Evolutionary conservation across 1,284 basidiomycete genomes (phyloP).

Genomic region (Ustilago crameri): DNA sequence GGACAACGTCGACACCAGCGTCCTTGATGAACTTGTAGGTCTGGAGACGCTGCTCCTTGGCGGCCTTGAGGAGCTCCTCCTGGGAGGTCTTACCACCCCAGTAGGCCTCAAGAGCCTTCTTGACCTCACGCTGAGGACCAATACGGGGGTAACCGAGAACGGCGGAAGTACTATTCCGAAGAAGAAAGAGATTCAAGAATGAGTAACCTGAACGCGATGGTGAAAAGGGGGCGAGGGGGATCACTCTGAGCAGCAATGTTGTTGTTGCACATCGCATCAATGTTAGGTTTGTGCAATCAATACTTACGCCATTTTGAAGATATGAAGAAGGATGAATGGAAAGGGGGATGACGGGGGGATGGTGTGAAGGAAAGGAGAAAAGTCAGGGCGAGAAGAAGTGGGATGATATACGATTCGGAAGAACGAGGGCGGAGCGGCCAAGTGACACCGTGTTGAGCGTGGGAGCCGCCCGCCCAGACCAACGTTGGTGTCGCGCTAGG

Average conservation of each 20-base stretch:
- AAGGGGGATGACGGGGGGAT: conserved; percentile 14
- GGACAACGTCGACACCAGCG: conserved; percentile 88
- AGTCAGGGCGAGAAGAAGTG: conserved; percentile 5
- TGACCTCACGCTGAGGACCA: conserved; percentile 94
- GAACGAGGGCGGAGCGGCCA: conserved; percentile 3
- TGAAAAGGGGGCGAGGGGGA: neutral
- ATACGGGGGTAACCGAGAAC: conserved; percentile 95
- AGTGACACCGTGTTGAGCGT: conserved; percentile 14
- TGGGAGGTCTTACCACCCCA: conserved; percentile 93
- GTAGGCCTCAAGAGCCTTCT: conserved; percentile 85
- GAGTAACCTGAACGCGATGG: conserved; percentile 2
- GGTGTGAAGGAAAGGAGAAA: conserved; percentile 11
- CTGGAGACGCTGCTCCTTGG: conserved; percentile 87
- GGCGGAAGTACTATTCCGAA: conserved; percentile 51
- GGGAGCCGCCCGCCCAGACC: conserved; percentile 6
- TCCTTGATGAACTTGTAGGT: conserved; percentile 91
- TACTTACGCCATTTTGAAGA: conserved; percentile 45
- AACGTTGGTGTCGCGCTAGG: conserved; percentile 3
- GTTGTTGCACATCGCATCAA: no score
- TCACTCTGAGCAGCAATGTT: no score
- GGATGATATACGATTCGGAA: conserved; percentile 29
- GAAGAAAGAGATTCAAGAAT: neutral
- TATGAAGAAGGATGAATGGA: conserved; percentile 13
- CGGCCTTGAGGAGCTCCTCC: conserved; percentile 87
- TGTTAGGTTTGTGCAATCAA: no score